Conservation (phyloP, 306 rosid species). For the Inga oerstediana region DNA sequence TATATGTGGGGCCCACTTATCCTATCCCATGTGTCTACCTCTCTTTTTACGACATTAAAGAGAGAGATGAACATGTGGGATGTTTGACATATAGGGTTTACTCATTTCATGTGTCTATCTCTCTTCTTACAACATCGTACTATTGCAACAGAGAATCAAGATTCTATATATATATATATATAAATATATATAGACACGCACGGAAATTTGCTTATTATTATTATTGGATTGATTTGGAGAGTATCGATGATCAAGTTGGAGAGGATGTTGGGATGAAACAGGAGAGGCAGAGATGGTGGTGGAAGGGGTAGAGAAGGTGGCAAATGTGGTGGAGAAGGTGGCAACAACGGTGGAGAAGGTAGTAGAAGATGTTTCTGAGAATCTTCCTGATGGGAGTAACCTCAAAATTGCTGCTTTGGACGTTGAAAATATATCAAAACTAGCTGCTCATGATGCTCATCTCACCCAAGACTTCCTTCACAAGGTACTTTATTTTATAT, state of each 20-base stretch:
- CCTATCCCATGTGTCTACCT: not conserved
- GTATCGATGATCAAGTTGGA: not conserved
- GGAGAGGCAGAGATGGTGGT: conserved; percentile 53
- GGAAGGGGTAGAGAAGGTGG: conserved; percentile 57
- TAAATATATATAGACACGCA: too few species aligned
- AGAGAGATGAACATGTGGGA: not conserved
- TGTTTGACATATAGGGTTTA: not conserved
- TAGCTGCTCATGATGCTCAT: conserved; percentile 60
- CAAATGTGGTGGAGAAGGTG: conserved; percentile 51
- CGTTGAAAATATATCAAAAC: conserved; percentile 52
- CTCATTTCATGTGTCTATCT: not conserved
- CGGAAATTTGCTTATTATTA: not conserved
- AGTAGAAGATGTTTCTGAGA: conserved; percentile 50
- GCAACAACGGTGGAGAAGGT: conserved; percentile 54
- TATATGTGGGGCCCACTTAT: not conserved
- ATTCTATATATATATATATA: too few species aligned
- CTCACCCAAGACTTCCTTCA: conserved; percentile 49
- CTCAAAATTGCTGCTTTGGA: conserved; percentile 50
- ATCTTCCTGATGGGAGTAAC: conserved; percentile 46
- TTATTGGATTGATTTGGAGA: not conserved
- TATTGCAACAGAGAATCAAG: not conserved
- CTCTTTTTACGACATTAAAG: not conserved
- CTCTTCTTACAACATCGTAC: not conserved
- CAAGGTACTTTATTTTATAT: conserved; percentile 46
- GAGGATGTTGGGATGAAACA: conserved; percentile 1